Evolutionary conservation across 1,284 basidiomycete genomes (phyloP), one percentile per base, ranked within the genome.

Genomic region (Macrocybe sp.): DNA sequence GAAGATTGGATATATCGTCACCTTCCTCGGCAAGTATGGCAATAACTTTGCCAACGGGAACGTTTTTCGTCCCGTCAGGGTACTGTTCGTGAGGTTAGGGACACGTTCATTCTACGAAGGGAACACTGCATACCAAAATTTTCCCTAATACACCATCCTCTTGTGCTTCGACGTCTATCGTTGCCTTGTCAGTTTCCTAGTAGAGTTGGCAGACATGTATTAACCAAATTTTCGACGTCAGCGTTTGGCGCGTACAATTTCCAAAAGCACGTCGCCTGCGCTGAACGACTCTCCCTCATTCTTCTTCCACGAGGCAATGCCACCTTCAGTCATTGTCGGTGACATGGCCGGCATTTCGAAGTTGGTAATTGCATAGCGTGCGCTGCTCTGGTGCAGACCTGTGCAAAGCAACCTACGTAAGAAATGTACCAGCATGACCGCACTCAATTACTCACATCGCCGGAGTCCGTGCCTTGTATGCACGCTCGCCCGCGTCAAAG

Each of bases 141-240:
- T 94, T 97, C 39, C 89, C 95, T 63, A 99, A 68, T 10, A 97
- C 69, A 55, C 96, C 96, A 58, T 98, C 95, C 37, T 98, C 95
- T 66, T 93, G 93, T 4, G 96, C 94, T 70, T 99, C 96, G n/a
- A 99, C 95, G 62, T 99, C 96, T 62, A 99, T 97, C 1, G 94
- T 97, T 9, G 96, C 96, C 73, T 98, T 98, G 79, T 98, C 96
- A 35, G 95, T 98, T 79, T 98, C 96, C 94, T 97, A 34, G 38
- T 31, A 45, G 44, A 41, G 44, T 45, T 37, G 12, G 41, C 31
- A 46, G 36, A 45, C 39, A 41, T 37, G 38, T 40, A 14, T n/a
- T 32, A 34, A 38, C 45, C 41, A 32, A 22, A 41, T 48, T 36
- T 36, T 30, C 41, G 29, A 51, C 41, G 32, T 14, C 30, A 14